phyloP scores from a whole-genome alignment of 2,329 filamentous ascomycete species.

The Pseudodiploospora longispora region DNA sequence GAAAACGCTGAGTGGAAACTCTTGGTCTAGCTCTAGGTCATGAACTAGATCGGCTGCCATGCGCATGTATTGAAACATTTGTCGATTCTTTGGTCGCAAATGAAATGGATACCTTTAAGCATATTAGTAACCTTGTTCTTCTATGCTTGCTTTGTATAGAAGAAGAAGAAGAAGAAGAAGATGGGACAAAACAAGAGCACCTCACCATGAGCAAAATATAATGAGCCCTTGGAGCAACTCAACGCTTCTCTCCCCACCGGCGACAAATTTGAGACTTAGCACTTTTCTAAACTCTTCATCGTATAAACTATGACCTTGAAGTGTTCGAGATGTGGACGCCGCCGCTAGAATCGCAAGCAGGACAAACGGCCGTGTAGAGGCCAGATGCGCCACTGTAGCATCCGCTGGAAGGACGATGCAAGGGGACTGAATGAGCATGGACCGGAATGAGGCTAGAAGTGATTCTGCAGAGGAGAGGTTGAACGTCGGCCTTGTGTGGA shows the following conservation, averaged over 20 bases:
- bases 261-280: conserved; percentile 47
- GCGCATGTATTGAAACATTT: conserved; percentile 41
- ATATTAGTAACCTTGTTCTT: background rate
- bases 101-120: conserved; percentile 46
- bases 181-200: background rate
- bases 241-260: conserved; percentile 47
- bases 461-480: conserved; percentile 45
- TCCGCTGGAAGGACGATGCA: conserved; percentile 33
- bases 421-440: conserved; percentile 36
- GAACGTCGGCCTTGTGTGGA: conserved; percentile 43
- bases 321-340: conserved; percentile 37
- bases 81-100: conserved; percentile 41
- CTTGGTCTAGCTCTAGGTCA: conserved; percentile 42
- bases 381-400: conserved; percentile 35
- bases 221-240: conserved; percentile 50
- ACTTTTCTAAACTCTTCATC: conserved; percentile 52
- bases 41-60: conserved; percentile 43
- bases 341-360: conserved; percentile 46
- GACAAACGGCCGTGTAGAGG: conserved; percentile 41
- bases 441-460: conserved; percentile 34
- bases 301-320: conserved; percentile 45
- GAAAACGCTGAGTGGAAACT: conserved; percentile 11
- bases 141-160: background rate
- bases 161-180: background rate
- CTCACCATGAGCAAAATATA: conserved; percentile 50